phyloP scores from a whole-genome alignment of 768 basidiomycete species.

The Kwoniella sp. region DNA sequence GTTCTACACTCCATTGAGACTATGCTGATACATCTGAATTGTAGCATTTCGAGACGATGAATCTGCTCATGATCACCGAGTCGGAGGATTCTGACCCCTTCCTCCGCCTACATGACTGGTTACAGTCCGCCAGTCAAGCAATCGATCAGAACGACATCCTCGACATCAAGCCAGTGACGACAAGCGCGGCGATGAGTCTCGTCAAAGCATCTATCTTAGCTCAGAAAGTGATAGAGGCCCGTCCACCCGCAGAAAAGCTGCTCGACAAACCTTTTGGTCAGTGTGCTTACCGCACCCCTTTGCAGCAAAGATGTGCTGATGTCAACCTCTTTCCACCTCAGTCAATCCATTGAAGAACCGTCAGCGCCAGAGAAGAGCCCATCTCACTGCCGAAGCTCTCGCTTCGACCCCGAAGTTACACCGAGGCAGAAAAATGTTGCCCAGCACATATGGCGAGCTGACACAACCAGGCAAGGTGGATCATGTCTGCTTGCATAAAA shows the following conservation, averaged over 20 bases:
- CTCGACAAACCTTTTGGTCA: background rate
- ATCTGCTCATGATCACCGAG: background rate
- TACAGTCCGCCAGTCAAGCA: background rate
- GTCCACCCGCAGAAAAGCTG: background rate
- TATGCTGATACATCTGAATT: background rate
- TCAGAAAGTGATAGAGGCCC: background rate
- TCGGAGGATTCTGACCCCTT: background rate
- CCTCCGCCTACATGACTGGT: background rate
- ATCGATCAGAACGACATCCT: background rate
- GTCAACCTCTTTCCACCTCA: background rate
- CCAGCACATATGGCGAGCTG: background rate
- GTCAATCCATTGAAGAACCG: background rate
- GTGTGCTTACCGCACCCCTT: background rate
- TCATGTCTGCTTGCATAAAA: background rate
- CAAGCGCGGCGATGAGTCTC: background rate
- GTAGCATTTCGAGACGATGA: background rate
- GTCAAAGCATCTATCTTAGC: background rate
- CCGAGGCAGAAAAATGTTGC: background rate
- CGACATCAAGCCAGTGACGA: background rate
- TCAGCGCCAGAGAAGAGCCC: background rate
- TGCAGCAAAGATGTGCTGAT: background rate
- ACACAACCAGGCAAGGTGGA: constrained; percentile 6
- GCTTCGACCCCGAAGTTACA: background rate
- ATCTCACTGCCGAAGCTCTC: constrained; percentile 15
- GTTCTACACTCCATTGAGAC: no score